Evolutionary conservation across 1,139 yeast genomes (phyloP).

Genomic region (Candida glucosophila): DNA sequence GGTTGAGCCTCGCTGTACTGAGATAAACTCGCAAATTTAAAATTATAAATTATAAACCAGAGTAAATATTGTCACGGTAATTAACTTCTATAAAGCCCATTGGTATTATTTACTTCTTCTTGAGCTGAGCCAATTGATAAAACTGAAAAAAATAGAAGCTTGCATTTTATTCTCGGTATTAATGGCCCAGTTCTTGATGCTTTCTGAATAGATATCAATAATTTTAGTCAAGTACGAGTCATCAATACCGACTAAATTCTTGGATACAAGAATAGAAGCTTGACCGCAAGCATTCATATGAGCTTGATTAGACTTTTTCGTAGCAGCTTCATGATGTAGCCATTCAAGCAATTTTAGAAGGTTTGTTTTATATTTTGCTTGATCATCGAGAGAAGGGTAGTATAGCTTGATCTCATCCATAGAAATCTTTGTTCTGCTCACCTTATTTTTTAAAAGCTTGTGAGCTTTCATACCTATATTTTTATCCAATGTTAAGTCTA

Average conservation of each 20-base stretch:
- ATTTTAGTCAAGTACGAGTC: constrained; percentile 23
- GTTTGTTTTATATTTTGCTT: constrained; percentile 9
- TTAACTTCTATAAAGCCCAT: too few relatives aligned
- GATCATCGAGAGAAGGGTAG: constrained; percentile 12
- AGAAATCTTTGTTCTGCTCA: constrained; percentile 46
- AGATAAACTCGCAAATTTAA: too few relatives aligned
- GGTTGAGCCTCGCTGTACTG: too few relatives aligned
- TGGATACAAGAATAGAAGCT: constrained; percentile 53
- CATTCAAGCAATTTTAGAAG: constrained; percentile 19
- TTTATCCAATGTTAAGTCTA: constrained; percentile 62
- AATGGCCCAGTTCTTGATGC: constrained; percentile 56
- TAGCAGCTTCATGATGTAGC: constrained; percentile 33
- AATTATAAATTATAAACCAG: too few relatives aligned
- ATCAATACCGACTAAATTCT: constrained; percentile 38
- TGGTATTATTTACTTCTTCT: constrained; percentile 13
- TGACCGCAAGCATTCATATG: constrained; percentile 53
- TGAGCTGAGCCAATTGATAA: constrained; percentile 69
- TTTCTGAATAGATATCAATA: constrained; percentile 46
- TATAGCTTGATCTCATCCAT: constrained; percentile 10
- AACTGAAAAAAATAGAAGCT: constrained; percentile 63
- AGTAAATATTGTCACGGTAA: too few relatives aligned
- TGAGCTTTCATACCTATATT: constrained; percentile 68
- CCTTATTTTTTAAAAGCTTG: constrained; percentile 52
- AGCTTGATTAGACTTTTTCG: constrained; percentile 36
- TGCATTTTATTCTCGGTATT: constrained; percentile 41